These are phyloP conservation scores for Athelia psychrophila DNA, from an alignment of 1,284 basidiomycete genomes.

Conservation along the genomic window DNA sequence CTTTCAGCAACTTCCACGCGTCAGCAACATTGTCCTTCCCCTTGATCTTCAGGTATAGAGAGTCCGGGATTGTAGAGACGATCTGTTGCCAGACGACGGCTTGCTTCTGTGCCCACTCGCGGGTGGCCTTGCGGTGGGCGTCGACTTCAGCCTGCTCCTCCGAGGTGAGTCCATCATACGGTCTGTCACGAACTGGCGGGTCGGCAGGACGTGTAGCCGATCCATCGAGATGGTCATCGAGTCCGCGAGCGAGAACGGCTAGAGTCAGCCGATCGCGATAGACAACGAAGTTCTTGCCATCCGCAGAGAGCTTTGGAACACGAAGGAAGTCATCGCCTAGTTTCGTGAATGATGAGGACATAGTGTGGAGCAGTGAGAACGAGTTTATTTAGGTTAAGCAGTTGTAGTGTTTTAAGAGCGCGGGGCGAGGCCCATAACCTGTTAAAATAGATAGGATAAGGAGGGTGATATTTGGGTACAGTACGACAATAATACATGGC, in stretches of 20 bases:
- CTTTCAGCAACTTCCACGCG: too few relatives aligned
- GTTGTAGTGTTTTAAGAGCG: too few relatives aligned
- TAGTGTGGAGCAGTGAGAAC: too few relatives aligned
- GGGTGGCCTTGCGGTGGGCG: background rate
- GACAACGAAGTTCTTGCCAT: background rate
- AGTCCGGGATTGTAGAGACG: constrained; percentile 22
- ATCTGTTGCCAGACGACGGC: constrained; percentile 26
- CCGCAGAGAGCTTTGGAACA: background rate
- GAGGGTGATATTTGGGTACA: too few relatives aligned
- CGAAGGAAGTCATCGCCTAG: background rate
- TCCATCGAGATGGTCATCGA: background rate
- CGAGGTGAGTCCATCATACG: background rate
- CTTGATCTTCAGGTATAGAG: constrained; percentile 23
- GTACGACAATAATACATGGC: too few relatives aligned
- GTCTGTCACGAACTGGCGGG: background rate
- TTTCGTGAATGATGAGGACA: too few relatives aligned
- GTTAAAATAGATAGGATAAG: too few relatives aligned
- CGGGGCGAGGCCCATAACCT: too few relatives aligned
- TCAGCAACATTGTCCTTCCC: constrained; percentile 11
- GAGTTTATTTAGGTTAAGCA: too few relatives aligned
- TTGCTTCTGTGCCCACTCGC: constrained; percentile 13
- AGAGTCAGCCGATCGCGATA: background rate
- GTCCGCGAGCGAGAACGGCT: background rate
- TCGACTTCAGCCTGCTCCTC: background rate
- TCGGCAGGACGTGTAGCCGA: background rate